A percentile compares a stretch with the other conserved stretches of the same genome.
Conservation (phyloP, 768 basidiomycete species). For the Cyclocybe cylindracea region DNA sequence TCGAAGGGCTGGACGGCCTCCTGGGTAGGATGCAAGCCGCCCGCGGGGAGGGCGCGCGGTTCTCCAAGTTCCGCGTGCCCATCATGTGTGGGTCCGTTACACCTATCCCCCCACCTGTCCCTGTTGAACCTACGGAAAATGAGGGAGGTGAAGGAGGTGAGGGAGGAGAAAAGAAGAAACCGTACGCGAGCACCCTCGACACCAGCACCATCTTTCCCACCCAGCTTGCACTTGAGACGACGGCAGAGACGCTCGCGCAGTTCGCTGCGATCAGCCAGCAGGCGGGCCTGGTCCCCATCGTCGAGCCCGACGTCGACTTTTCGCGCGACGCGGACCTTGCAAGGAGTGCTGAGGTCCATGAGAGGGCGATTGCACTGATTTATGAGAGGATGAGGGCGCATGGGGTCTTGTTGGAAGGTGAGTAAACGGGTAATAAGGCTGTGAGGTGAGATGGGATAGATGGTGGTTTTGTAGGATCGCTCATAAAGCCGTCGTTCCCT, state of each 20-base stretch:
- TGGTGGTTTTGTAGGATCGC: slow-evolving; percentile 33
- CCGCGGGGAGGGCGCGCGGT: slow-evolving; percentile 44
- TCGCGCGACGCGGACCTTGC: slow-evolving; percentile 45
- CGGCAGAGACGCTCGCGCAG: slow-evolving; percentile 47
- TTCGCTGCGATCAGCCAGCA: slow-evolving; percentile 53
- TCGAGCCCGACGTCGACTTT: slow-evolving; percentile 56
- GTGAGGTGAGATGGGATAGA: neutral
- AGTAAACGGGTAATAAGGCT: slow-evolving; percentile 3
- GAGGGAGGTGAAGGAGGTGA: no score
- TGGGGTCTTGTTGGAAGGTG: slow-evolving; percentile 52
- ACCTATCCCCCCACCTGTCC: slow-evolving; percentile 10
- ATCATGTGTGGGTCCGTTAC: slow-evolving; percentile 42
- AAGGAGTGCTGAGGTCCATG: slow-evolving; percentile 47
- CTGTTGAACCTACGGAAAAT: no score
- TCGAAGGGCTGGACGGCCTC: slow-evolving; percentile 51
- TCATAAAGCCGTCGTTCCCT: slow-evolving; percentile 55
- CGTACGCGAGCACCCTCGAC: no score
- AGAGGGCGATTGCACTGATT: slow-evolving; percentile 44
- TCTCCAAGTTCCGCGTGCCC: slow-evolving; percentile 53
- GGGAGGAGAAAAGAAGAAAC: no score
- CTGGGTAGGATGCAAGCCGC: slow-evolving; percentile 42
- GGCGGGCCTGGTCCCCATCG: slow-evolving; percentile 52
- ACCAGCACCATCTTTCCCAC: slow-evolving; percentile 29
- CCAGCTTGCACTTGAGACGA: slow-evolving; percentile 40
- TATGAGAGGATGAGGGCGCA: slow-evolving; percentile 45